Base-by-base conservation (phyloP, 1,284 basidiomycete species). In the Lignosus rhinocerotis region DNA sequence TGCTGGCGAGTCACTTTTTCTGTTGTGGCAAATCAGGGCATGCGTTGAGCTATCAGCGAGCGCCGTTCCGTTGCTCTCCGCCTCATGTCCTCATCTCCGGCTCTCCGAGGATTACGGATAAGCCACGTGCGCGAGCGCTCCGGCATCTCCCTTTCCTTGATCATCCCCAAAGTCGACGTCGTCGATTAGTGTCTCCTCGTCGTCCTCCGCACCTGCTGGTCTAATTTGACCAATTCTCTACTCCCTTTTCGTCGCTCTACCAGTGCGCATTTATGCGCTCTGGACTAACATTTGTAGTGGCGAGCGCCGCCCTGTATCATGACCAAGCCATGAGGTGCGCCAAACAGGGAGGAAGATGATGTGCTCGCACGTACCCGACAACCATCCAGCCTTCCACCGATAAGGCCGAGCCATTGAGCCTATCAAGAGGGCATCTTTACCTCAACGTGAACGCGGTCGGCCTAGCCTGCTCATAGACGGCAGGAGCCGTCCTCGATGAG, bases 291-390 rank as follows among this genome's bases (percentile, higher is more conserved):
- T 25, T 25, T 25, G 43, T 16, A 5, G 17, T 8, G 36, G 19
- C 17, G 58, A 30, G 50, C 51, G 43, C 39, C 36, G 44, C n/a
- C 34, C 38, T 43, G 51, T n/a, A n/a, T n/a, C n/a, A n/a, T n/a
- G n/a, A n/a, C n/a, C 4, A 17, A 34, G 38, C 14, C 53, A 21
- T 44, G 47, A 56, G 59, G 56, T 59, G 42, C 42, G 48, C 51
- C 46, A 53, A 25, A 49, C 51, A 21, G 25, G 25, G 41, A 31
- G 45, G 30, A 46, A 16, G 39, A 58, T 58, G 59, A 58, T 63
- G 62, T 60, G 56, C 58, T 61, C 55, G 43, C 57, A 61, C 62
- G 55, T 51, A 38, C 59, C 59, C 62, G 59, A 63, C 56, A 57
- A 63, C 54, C 46, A 47, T 19, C 62, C 62, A 60, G 38, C 34